Percentiles rank a stretch among this genome's conserved stretches.
Evolutionary conservation across 2,329 filamentous ascomycete genomes (phyloP).

Genomic region (Tricladium varicosporioides): DNA sequence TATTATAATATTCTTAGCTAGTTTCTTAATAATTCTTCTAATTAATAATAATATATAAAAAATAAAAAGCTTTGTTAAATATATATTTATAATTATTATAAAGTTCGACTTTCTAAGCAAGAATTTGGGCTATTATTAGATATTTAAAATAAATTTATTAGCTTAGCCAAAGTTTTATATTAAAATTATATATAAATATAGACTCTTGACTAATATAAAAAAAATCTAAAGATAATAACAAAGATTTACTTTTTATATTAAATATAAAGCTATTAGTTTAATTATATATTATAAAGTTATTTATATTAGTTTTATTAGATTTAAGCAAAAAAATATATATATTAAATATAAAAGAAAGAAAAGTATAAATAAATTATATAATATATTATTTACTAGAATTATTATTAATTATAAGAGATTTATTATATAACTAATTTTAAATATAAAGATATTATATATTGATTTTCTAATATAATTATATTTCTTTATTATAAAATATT

Average conservation of each 20-base stretch:
- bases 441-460: not conserved
- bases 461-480: not conserved
- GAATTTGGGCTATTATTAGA: not conserved
- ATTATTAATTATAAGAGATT: slow-evolving; percentile 3
- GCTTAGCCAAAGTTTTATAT: slow-evolving; percentile 4
- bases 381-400: slow-evolving; percentile 2
- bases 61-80: not conserved
- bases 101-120: not conserved
- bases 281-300: not conserved
- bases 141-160: not conserved
- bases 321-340: not conserved
- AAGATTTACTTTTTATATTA: slow-evolving; percentile 1
- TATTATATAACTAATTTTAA: not conserved
- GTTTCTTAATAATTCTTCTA: slow-evolving; percentile 10
- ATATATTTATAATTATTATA: slow-evolving; percentile 1
- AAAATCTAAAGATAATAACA: slow-evolving; percentile 6
- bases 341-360: not conserved
- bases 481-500: not conserved
- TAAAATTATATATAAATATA: slow-evolving; percentile 6
- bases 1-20: slow-evolving; percentile 14
- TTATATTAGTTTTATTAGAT: not conserved
- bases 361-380: not conserved
- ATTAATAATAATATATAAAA: slow-evolving; percentile 9
- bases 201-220: slow-evolving; percentile 6
- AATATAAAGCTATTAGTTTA: not conserved